Evolutionary conservation across 176 grass and related monocot genomes (phyloP), one percentile per base, ranked within the genome.

Genomic region (Miscanthus lutarioriparius): DNA sequence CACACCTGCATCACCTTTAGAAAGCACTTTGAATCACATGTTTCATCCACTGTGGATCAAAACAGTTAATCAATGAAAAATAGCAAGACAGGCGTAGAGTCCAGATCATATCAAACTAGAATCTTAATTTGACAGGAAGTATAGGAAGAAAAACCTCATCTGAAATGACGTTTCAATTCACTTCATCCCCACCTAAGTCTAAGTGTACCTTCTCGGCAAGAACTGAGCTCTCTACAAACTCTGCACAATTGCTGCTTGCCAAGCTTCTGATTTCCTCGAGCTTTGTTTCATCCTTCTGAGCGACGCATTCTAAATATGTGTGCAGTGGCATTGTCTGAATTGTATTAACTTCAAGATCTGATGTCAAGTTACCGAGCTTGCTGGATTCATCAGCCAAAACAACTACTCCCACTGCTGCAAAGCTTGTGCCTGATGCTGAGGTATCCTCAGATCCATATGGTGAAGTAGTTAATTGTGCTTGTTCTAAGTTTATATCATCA

Each of bases 71-170:
- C 32, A 67, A 66, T 77, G 20, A 64, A 10, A 51, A 82, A 40
- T 49, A 48, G 70, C 64, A 53, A 1, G 30, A 39, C 7, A 32
- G 30, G 40, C 26, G 28, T 23, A 44, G n/a, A 77, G 19, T 76
- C 88, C 67, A 33, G 77, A 74, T 80, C 43, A 37, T 70, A 64
- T 77, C 17, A 39, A 78, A 77, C 45, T 35, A 64, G 26, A 78
- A 70, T 45, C 56, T 64, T 88, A 63, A 32, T 74, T 27, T 19
- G 54, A 82, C 27, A 51, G 12, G 28, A 81, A 78, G 86, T 62
- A 89, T 69, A 79, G 78, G 61, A 91, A 91, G 74, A 20, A 84
- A 91, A 71, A 94, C 92, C 89, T 91, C 70, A 40, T 90, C 76
- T 72, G 82, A 47, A 75, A 80, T 3, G 23, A 66, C 75, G 41